Conservation (phyloP, 106 monocot genomes). For the Agapanthus africanus region DNA sequence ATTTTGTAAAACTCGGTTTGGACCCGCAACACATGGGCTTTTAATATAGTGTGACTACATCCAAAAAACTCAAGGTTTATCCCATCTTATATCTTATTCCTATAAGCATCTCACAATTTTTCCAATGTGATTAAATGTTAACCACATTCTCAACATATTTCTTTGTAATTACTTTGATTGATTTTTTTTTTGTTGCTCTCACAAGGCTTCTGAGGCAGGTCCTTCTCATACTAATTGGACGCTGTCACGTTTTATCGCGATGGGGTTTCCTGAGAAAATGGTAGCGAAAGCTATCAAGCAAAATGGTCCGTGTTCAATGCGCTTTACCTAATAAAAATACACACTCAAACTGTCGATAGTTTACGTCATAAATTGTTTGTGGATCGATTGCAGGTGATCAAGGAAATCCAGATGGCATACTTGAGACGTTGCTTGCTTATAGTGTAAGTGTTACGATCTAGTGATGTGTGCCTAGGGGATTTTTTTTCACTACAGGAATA, state of each 20-base stretch:
- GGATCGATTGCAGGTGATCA: conserved; percentile 26
- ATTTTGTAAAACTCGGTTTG: too few relatives aligned
- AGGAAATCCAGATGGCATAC: conserved; percentile 19
- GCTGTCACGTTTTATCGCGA: conserved; percentile 13
- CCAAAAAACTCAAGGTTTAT: too few relatives aligned
- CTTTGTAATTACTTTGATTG: background rate
- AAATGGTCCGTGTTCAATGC: conserved; percentile 14
- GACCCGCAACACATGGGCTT: too few relatives aligned
- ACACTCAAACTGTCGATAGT: background rate
- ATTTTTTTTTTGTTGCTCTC: background rate
- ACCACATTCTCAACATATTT: too few relatives aligned
- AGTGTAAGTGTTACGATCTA: conserved; percentile 7
- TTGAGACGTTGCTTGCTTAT: conserved; percentile 25
- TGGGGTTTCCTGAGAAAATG: conserved; percentile 30
- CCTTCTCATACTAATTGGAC: conserved; percentile 5
- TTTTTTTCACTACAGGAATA: too few relatives aligned
- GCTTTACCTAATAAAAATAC: background rate
- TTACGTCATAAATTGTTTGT: background rate
- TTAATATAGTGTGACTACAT: too few relatives aligned
- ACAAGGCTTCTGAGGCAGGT: conserved; percentile 9
- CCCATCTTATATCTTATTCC: too few relatives aligned
- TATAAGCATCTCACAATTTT: too few relatives aligned
- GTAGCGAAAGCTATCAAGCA: conserved; percentile 20
- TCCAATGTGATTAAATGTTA: too few relatives aligned
- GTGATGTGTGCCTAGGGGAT: background rate